Evolutionary conservation across 2,329 filamentous ascomycete species (phyloP), one percentile per base, ranked within the genome.

Genomic region (Colletotrichum gloeosporioides): DNA sequence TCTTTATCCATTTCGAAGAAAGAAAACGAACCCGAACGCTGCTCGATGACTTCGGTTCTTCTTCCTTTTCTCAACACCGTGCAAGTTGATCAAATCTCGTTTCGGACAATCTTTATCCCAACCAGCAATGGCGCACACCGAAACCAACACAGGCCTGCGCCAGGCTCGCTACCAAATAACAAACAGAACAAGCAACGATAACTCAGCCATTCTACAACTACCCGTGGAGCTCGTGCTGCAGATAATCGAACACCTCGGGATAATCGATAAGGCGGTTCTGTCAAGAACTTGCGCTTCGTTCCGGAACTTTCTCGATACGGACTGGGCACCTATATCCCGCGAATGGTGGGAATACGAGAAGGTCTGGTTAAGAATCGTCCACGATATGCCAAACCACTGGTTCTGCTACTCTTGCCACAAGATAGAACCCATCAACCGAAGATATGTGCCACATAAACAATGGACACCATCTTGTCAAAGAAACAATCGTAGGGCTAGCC

Each of bases 321-420:
- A 53, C 22, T 22, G 44, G 44, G n/a, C 2, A 25, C 6, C n/a
- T 0, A 8, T 8, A 53, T 22, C 4, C 8, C 44, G 10, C 1
- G n/a, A 0, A n/a, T 22, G 44, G 10, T 53, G n/a, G n/a, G 3
- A 3, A 0, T 8, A 13, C 10, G 3, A 53, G n/a, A 13, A 25
- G 44, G 7, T 53, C 16, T 53, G 0, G 44, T 22, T n/a, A n/a
- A 53, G 44, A 53, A 53, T 53, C 16, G n/a, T 8, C 44, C 10
- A 4, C 44, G 44, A 53, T 22, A n/a, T 53, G 16, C 44, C 44
- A 53, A 22, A 53, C n/a, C 44, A 53, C 44, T 53, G 44, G 44
- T 53, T 22, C 44, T 53, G 44, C 44, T 4, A 6, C n/a, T 13
- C 44, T 4, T 22, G 44, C 4, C 10, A 12, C 44, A 53, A 1